Evolutionary conservation across 345 rosid genomes (phyloP), one percentile per base, ranked within the genome.

Genomic region (Cardiospermum halicacabum): DNA sequence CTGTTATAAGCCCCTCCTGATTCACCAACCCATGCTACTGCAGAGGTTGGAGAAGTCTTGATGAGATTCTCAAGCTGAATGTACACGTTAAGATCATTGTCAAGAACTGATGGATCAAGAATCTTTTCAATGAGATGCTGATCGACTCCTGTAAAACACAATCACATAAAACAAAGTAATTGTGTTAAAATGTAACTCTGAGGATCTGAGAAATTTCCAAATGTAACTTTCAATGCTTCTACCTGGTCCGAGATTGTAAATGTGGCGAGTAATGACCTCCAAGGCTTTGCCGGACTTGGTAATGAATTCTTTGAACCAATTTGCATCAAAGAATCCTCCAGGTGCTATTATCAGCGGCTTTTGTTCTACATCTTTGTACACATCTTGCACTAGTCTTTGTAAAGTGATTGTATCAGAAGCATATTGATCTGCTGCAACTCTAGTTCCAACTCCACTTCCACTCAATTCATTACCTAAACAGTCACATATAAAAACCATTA

Each of bases 241-340:
- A 91, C 99, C 97, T 74, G 99, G 85, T 40, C 99, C 99, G 25
- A 94, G 96, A 67, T 91, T 82, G 84, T 94, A 94, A 70, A 94
- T 91, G 75, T 94, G 96, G 61, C 78, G 97, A 8, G 93, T 91
- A 60, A 81, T 71, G 3, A 79, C 97, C 56, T 91, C 76, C 7
- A 87, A 32, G 56, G 84, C 75, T 57, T 72, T 51, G 42, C 62
- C 63, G 28, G 99, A 53, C 68, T 85, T 87, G 49, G 58, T 75
- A 22, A 89, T 31, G 69, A 78, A 89, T 61, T 81, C 81, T 58
- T 75, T 72, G 78, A 79, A 94, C 97, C 97, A 94, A 32, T 62
- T 54, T 27, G 64, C 77, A 18, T 87, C 96, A 71, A 75, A 91
- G 78, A 94, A 89, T 69, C 99, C 99, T 64, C 91, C 97, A 0